Percentiles rank a stretch among this genome's conserved stretches.
These are phyloP conservation scores for Crithidia brevicula DNA, from an alignment of 208 protist species.

Conservation along the genomic window DNA sequence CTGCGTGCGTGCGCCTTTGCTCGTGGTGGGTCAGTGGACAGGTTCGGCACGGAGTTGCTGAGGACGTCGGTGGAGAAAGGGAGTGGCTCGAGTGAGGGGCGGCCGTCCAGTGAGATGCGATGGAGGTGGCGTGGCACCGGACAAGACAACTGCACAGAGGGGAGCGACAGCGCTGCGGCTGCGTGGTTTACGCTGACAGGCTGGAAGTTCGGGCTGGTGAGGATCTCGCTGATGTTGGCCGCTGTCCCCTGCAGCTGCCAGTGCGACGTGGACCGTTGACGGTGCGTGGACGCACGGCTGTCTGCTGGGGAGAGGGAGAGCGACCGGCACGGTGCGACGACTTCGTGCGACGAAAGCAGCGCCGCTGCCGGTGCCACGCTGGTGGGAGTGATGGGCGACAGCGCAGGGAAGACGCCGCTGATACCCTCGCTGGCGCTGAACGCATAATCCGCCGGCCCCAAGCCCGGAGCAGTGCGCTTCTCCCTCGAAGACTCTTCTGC, in stretches of 20 bases:
- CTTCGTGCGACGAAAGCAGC: neutral
- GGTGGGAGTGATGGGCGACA: neutral
- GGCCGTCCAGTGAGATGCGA: neutral
- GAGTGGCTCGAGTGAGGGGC: constrained; percentile 1
- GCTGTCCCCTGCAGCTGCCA: neutral
- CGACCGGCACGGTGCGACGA: neutral
- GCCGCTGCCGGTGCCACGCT: neutral
- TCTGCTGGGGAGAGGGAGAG: neutral
- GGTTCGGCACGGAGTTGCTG: neutral
- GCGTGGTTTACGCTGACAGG: neutral
- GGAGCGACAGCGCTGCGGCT: neutral
- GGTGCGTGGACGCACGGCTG: neutral
- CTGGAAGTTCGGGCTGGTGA: neutral
- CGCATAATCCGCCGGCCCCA: neutral
- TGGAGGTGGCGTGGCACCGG: neutral
- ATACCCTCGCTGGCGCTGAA: constrained; percentile 2
- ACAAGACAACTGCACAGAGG: neutral
- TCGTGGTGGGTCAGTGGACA: neutral
- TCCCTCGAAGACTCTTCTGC: neutral
- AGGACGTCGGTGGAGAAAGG: too few species aligned
- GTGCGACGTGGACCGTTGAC: neutral
- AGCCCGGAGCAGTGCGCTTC: neutral
- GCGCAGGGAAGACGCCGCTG: constrained; percentile 1
- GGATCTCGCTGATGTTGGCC: neutral
- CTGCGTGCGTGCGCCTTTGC: neutral